phyloP scores from a whole-genome alignment of 805 yeast genomes.

The Starmerella sp. region DNA sequence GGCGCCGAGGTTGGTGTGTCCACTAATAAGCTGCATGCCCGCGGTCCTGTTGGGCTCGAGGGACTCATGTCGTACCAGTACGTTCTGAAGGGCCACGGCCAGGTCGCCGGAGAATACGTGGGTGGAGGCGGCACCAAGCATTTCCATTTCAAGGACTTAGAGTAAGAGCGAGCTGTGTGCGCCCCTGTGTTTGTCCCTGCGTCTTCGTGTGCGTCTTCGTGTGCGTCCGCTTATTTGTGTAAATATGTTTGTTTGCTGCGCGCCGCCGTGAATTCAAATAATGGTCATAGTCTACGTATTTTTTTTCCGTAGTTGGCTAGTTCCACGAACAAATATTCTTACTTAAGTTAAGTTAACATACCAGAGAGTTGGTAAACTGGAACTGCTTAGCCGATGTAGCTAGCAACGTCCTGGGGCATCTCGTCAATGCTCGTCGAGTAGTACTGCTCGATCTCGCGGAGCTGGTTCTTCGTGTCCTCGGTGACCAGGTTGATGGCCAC shows the following conservation, averaged over 20 bases:
- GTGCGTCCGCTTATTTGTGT: no score
- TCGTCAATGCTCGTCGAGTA: slow-evolving; percentile 84
- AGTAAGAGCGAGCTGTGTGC: background rate
- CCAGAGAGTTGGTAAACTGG: background rate
- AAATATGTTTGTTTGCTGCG: no score
- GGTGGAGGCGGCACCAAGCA: slow-evolving; percentile 84
- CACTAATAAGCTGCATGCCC: slow-evolving; percentile 91
- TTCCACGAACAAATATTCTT: background rate
- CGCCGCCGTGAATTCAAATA: background rate
- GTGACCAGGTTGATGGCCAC: slow-evolving; percentile 93
- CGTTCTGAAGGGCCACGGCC: slow-evolving; percentile 85
- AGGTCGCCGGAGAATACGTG: slow-evolving; percentile 77
- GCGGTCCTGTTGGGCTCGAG: slow-evolving; percentile 98
- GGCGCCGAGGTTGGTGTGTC: slow-evolving; percentile 98
- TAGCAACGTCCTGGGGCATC: slow-evolving; percentile 57
- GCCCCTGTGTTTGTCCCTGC: no score
- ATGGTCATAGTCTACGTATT: background rate
- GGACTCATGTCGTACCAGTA: slow-evolving; percentile 95
- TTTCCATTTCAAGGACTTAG: slow-evolving; percentile 46
- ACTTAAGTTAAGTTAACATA: background rate
- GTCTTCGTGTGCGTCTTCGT: no score
- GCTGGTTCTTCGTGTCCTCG: slow-evolving; percentile 55
- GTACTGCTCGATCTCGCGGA: slow-evolving; percentile 80
- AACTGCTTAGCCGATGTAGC: slow-evolving; percentile 22
- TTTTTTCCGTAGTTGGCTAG: background rate